Conservation (phyloP, 768 basidiomycete genomes). For the Phallus indusiatus region DNA sequence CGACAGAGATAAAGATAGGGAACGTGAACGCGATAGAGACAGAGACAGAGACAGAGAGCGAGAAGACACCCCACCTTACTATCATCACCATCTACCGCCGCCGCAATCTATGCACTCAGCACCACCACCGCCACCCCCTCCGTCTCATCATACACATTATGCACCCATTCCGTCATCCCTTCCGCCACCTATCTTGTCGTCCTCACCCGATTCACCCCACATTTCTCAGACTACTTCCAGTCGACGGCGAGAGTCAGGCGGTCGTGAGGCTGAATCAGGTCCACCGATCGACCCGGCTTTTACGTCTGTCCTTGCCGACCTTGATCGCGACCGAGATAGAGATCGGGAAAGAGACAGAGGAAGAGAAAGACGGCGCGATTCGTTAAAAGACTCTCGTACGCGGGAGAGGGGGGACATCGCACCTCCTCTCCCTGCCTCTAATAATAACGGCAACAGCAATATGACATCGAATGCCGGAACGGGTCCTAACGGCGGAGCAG, state of each 20-base stretch:
- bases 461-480: background rate
- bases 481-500: background rate
- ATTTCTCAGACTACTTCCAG: background rate
- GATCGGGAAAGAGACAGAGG: slow-evolving; percentile 18
- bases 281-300: background rate
- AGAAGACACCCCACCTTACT: slow-evolving; percentile 18
- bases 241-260: background rate
- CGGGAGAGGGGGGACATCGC: background rate
- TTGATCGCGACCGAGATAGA: slow-evolving; percentile 16
- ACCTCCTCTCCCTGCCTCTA: background rate
- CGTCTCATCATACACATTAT: background rate
- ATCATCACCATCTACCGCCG: slow-evolving; percentile 16
- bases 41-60: slow-evolving; percentile 16
- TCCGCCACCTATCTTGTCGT: background rate
- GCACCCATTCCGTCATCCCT: background rate
- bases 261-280: background rate
- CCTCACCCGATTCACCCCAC: background rate
- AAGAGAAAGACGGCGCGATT: slow-evolving; percentile 1
- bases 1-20: slow-evolving; percentile 13
- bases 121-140: too few relatives aligned
- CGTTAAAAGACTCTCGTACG: background rate
- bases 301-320: background rate
- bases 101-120: background rate
- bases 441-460: too few relatives aligned
- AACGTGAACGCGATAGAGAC: slow-evolving; percentile 9